Base-by-base conservation (phyloP, 306 rosid species). In the Ziziphus jujuba region DNA sequence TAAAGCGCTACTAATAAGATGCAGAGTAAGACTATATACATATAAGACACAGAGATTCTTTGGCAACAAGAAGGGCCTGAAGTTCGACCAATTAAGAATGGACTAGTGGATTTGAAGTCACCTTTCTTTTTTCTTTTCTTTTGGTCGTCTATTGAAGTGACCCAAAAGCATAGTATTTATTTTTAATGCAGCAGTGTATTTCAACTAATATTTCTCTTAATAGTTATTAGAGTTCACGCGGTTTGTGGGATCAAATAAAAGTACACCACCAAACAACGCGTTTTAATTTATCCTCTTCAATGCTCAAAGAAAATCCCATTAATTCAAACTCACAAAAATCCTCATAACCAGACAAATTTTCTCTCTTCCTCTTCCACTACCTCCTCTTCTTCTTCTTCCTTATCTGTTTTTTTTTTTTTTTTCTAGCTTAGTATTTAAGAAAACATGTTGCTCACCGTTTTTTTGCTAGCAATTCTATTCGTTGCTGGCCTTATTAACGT, bases 401-500 rank as follows among this genome's bases (percentile, higher is more conserved):
- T 38, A 63, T 66, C 89, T n/a, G n/a, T n/a, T n/a, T n/a, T n/a
- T n/a, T n/a, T n/a, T 45, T 33, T 56, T 14, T 38, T 67, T 35
- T 71, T 68, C 61, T 38, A 60, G 52, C 71, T 50, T 34, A 34
- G 16, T 48, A 17, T 25, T 35, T 6, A 56, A 22, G 23, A 38
- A 52, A 55, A 53, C 7, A 90, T 85, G 93, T 70, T 76, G 59
- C 25, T 72, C n/a, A 48, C 75, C 49, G 5, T 84, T 14, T 74
- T 89, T 53, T 69, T 87, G 13, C 40, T 85, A 24, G 70, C 74
- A 2, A 59, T 92, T 38, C 60, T 92, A 4, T 89, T 92, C 75
- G 28, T 87, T 28, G 92, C 84, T n/a, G 93, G 91, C 9, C 70
- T 91, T 9, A 22, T 91, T 16, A 78, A 78, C 5, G 34, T 89